These are phyloP conservation scores for Spiraea crenata DNA, from an alignment of 331 rosid species.

Conservation along the genomic window DNA sequence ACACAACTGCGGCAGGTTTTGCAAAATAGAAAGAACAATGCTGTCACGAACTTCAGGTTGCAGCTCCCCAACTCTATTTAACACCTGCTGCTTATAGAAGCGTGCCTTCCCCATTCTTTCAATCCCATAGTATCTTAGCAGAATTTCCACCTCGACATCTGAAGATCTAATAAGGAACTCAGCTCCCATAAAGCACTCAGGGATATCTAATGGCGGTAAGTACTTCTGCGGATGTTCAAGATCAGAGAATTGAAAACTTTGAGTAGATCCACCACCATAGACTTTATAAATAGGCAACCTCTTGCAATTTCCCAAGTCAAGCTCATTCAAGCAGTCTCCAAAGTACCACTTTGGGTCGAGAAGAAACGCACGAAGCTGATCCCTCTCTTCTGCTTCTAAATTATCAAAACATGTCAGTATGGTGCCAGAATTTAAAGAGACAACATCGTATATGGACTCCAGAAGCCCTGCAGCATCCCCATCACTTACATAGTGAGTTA, in stretches of 20 bases:
- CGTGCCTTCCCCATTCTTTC: constrained; percentile 82
- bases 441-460: constrained; percentile 58
- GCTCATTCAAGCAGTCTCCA: constrained; percentile 59
- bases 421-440: constrained; percentile 45
- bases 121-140: constrained; percentile 73
- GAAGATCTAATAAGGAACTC: constrained; percentile 72
- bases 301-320: constrained; percentile 54
- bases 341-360: constrained; percentile 91
- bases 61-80: constrained; percentile 67
- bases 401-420: constrained; percentile 49
- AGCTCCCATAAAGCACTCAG: constrained; percentile 67
- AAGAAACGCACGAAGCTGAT: constrained; percentile 76
- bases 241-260: constrained; percentile 59
- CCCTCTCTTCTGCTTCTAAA: constrained; percentile 65
- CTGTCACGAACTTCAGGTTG: constrained; percentile 79
- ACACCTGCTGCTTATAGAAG: constrained; percentile 64
- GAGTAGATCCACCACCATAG: constrained; percentile 49
- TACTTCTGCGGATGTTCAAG: constrained; percentile 77
- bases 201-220: constrained; percentile 77
- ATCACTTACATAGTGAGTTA: constrained; percentile 62
- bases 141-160: constrained; percentile 63
- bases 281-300: constrained; percentile 79
- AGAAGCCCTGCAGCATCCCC: constrained; percentile 68
- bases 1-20: constrained; percentile 72
- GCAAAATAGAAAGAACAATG: constrained; percentile 73